phyloP scores from a whole-genome alignment of 2,329 filamentous ascomycete genomes.

The Diplodia corticola region DNA sequence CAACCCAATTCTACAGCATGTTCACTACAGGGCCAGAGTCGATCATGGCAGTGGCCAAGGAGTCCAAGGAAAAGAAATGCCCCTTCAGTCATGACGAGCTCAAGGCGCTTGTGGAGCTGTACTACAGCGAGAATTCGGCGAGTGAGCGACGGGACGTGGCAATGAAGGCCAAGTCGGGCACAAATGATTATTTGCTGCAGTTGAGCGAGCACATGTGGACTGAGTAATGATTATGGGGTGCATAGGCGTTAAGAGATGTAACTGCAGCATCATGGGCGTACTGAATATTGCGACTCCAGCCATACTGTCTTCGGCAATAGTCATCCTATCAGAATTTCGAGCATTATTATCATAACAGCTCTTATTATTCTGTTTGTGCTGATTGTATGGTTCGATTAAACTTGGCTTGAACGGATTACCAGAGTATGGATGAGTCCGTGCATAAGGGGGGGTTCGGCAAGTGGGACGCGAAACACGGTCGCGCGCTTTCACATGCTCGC shows the following conservation, averaged over 20 bases:
- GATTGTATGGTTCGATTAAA: background rate
- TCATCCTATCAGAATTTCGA: background rate
- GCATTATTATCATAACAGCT: background rate
- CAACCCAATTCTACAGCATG: slow-evolving; percentile 68
- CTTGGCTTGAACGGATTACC: background rate
- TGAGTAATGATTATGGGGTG: slow-evolving; percentile 5
- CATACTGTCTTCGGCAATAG: background rate
- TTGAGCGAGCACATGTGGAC: slow-evolving; percentile 72
- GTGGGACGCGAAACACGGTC: background rate
- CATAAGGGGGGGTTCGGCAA: background rate
- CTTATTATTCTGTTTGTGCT: background rate
- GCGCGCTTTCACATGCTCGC: slow-evolving; percentile 12
- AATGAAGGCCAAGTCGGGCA: slow-evolving; percentile 64
- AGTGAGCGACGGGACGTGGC: slow-evolving; percentile 68
- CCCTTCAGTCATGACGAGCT: slow-evolving; percentile 43
- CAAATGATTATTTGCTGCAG: slow-evolving; percentile 69
- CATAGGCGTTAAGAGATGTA: background rate
- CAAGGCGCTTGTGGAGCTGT: slow-evolving; percentile 45
- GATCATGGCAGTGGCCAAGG: slow-evolving; percentile 63
- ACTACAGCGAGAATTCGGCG: slow-evolving; percentile 52
- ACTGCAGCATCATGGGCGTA: background rate
- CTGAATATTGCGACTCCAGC: background rate
- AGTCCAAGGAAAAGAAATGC: slow-evolving; percentile 35
- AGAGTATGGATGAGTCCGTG: background rate
- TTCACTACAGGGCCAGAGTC: slow-evolving; percentile 66